phyloP scores from a whole-genome alignment of 1,284 basidiomycete species.

The Apiotrichum montevideense region DNA sequence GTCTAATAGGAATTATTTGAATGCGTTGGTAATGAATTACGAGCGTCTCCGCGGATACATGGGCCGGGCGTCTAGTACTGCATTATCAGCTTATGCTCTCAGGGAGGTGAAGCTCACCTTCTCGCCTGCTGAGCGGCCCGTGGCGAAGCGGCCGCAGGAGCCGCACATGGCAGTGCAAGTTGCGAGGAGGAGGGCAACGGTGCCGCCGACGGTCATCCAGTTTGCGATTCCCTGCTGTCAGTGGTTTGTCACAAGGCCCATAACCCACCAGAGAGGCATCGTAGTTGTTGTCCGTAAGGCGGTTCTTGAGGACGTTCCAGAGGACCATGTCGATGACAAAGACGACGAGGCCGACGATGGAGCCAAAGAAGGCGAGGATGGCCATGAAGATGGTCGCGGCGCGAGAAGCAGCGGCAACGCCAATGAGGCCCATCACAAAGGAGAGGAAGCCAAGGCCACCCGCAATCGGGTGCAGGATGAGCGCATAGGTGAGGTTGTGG shows the following conservation, averaged over 20 bases:
- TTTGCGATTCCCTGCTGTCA: constrained; percentile 40
- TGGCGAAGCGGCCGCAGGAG: constrained; percentile 57
- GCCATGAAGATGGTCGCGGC: constrained; percentile 68
- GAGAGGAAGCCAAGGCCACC: constrained; percentile 65
- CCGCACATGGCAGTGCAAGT: constrained; percentile 63
- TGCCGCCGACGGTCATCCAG: constrained; percentile 64
- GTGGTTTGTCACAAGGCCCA: background rate
- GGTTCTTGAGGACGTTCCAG: constrained; percentile 62
- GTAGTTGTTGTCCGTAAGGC: constrained; percentile 54
- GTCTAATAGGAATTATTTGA: too few species aligned
- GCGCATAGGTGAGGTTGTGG: constrained; percentile 61
- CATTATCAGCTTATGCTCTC: too few species aligned
- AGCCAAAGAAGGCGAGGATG: constrained; percentile 58
- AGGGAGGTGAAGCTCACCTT: constrained; percentile 19
- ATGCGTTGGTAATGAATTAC: too few species aligned
- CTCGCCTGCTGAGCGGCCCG: constrained; percentile 43
- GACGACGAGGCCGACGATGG: constrained; percentile 59
- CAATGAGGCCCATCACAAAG: constrained; percentile 62
- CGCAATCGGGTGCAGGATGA: constrained; percentile 72
- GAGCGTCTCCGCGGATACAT: too few species aligned
- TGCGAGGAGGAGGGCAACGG: constrained; percentile 59
- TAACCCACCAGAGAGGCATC: constrained; percentile 48
- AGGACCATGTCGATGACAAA: constrained; percentile 73
- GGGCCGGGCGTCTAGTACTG: too few species aligned
- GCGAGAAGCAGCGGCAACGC: constrained; percentile 59